These are phyloP conservation scores for Fraxinus americana DNA, from an alignment of 257 asterid species.

Conservation along the genomic window DNA sequence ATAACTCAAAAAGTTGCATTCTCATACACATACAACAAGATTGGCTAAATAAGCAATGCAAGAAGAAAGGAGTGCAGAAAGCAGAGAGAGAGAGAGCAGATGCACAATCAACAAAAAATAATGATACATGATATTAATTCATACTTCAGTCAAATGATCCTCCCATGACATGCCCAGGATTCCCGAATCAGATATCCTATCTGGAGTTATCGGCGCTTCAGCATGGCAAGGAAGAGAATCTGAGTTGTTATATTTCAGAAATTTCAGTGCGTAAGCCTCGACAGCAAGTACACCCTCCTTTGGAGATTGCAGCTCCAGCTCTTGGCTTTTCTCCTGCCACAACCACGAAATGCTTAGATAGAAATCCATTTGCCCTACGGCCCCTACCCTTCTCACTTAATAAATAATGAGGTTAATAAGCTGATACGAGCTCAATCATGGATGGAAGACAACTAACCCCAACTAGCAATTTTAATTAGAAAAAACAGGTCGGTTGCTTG, in stretches of 20 bases:
- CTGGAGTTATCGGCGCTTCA: constrained; percentile 71
- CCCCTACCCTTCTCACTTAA: not conserved
- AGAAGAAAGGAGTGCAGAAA: constrained; percentile 1
- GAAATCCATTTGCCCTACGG: not conserved
- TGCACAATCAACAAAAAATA: constrained; percentile 21
- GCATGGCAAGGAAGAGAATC: constrained; percentile 38
- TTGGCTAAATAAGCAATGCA: constrained; percentile 7
- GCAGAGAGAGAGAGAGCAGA: not conserved
- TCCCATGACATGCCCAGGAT: constrained; percentile 54
- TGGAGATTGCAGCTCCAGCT: constrained; percentile 47
- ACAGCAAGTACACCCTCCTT: constrained; percentile 52
- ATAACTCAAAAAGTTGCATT: constrained; percentile 20
- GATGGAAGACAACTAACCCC: constrained; percentile 3
- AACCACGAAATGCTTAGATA: constrained; percentile 26
- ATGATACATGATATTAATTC: constrained; percentile 25
- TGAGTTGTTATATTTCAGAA: constrained; percentile 51
- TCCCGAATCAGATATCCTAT: constrained; percentile 58
- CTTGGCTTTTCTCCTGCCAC: constrained; percentile 59
- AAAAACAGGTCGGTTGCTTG: not conserved
- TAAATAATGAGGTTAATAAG: constrained; percentile 13
- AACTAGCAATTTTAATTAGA: not conserved
- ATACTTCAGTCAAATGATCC: constrained; percentile 69
- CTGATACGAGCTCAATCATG: constrained; percentile 4
- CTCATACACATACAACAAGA: constrained; percentile 18
- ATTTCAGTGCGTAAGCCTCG: constrained; percentile 69